Evolutionary conservation across 2,329 filamentous ascomycete genomes (phyloP).

Genomic region (Penicillium sclerotigenum): DNA sequence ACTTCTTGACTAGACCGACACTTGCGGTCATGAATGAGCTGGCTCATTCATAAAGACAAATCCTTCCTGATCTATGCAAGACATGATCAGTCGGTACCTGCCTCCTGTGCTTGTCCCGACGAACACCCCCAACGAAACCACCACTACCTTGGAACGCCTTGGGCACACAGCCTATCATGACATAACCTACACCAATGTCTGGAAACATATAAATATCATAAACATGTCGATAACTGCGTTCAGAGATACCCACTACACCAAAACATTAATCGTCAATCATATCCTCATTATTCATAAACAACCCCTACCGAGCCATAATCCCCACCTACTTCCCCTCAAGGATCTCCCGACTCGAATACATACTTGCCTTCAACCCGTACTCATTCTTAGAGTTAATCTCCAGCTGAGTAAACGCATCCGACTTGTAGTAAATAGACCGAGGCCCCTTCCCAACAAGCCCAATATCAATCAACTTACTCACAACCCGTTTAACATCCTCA

Average conservation of each 20-base stretch:
- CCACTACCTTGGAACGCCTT: not conserved
- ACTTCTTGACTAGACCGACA: not conserved
- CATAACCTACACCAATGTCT: not conserved
- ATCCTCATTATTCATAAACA: slow-evolving; percentile 1
- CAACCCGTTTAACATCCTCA: slow-evolving; percentile 66
- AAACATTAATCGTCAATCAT: slow-evolving; percentile 7
- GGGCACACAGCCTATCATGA: not conserved
- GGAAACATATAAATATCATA: not conserved
- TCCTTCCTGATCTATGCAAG: not conserved
- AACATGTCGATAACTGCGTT: slow-evolving; percentile 1
- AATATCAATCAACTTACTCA: slow-evolving; percentile 60
- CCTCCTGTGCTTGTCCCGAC: not conserved
- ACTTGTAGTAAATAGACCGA: slow-evolving; percentile 71
- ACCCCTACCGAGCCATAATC: not conserved
- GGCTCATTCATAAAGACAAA: not conserved
- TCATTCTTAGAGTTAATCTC: slow-evolving; percentile 60
- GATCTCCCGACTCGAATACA: slow-evolving; percentile 43
- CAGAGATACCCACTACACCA: slow-evolving; percentile 13
- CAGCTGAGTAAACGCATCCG: slow-evolving; percentile 67
- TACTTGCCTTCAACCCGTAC: slow-evolving; percentile 58
- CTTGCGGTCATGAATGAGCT: not conserved
- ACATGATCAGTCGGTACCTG: not conserved
- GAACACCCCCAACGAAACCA: not conserved
- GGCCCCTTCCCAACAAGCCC: slow-evolving; percentile 51
- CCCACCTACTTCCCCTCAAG: slow-evolving; percentile 27